These are phyloP conservation scores for Pelargonium cotyledonis DNA, from an alignment of 441 rosid genomes.

Conservation along the genomic window DNA sequence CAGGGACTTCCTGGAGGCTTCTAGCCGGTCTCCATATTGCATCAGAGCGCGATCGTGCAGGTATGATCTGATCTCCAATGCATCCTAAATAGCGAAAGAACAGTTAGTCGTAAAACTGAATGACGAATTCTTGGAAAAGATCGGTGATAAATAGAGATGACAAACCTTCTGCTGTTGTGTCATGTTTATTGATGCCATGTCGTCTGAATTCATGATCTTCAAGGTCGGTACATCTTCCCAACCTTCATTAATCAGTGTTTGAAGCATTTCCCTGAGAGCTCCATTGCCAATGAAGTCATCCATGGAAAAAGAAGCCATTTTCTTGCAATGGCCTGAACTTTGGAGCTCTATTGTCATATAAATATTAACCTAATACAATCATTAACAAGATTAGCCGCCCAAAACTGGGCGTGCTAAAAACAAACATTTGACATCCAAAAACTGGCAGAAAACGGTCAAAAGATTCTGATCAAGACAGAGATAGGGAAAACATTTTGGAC, in stretches of 20 bases:
- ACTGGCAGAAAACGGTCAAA: slow-evolving; percentile 14
- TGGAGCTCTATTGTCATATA: slow-evolving; percentile 7
- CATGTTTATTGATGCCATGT: slow-evolving; percentile 48
- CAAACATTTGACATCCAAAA: not conserved
- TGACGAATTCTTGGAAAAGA: slow-evolving; percentile 1
- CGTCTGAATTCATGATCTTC: slow-evolving; percentile 57
- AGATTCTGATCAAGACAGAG: slow-evolving; percentile 7
- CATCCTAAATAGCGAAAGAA: slow-evolving; percentile 35
- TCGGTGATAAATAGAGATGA: slow-evolving; percentile 8
- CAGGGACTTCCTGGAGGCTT: slow-evolving; percentile 48
- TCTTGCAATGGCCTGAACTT: slow-evolving; percentile 13
- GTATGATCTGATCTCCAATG: slow-evolving; percentile 54
- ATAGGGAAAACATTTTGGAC: slow-evolving; percentile 1
- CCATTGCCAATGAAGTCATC: slow-evolving; percentile 64
- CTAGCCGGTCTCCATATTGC: slow-evolving; percentile 52
- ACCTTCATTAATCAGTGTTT: slow-evolving; percentile 53
- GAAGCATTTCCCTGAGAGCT: slow-evolving; percentile 39
- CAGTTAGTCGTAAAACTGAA: not conserved
- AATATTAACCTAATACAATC: not conserved
- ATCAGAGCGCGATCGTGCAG: slow-evolving; percentile 56
- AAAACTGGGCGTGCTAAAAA: not conserved
- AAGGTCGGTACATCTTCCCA: slow-evolving; percentile 74
- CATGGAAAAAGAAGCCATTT: slow-evolving; percentile 56
- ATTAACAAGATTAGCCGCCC: not conserved
- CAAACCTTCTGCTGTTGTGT: slow-evolving; percentile 54